These are phyloP conservation scores for Hevea brasiliensis DNA, from an alignment of 345 rosid genomes.

Conservation along the genomic window DNA sequence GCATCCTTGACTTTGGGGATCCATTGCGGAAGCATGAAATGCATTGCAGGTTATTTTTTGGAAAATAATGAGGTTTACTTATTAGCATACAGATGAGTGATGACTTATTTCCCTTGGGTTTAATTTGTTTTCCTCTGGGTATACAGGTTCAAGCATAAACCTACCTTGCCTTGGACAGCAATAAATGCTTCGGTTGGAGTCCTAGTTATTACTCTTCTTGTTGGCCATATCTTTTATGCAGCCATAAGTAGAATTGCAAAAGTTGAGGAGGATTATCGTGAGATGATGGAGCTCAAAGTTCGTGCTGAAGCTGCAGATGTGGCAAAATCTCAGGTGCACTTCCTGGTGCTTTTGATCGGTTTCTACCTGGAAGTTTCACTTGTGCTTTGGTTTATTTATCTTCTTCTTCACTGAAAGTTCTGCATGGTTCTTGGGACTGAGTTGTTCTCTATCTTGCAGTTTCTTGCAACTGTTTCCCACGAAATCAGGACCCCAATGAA, in stretches of 20 bases:
- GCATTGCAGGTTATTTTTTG: constrained; percentile 78
- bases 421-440: constrained; percentile 12
- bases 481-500: constrained; percentile 98
- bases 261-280: constrained; percentile 70
- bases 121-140: constrained; percentile 14
- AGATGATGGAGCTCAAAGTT: constrained; percentile 81
- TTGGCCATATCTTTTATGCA: constrained; percentile 70
- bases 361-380: background rate
- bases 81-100: constrained; percentile 6
- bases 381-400: background rate
- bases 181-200: constrained; percentile 58
- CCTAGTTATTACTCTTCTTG: constrained; percentile 67
- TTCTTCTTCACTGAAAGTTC: background rate
- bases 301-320: constrained; percentile 99
- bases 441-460: constrained; percentile 48
- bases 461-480: constrained; percentile 95
- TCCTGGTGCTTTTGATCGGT: constrained; percentile 12
- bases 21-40: constrained; percentile 87
- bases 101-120: constrained; percentile 19
- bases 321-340: constrained; percentile 88
- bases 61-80: constrained; percentile 5
- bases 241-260: constrained; percentile 69
- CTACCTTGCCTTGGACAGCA: constrained; percentile 79
- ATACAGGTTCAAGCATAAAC: constrained; percentile 74
- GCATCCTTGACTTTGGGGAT: constrained; percentile 90